A percentile compares a stretch with the other conserved stretches of the same genome.
Conservation (phyloP, 2,329 filamentous ascomycete species). For the Thielaviopsis populi region DNA sequence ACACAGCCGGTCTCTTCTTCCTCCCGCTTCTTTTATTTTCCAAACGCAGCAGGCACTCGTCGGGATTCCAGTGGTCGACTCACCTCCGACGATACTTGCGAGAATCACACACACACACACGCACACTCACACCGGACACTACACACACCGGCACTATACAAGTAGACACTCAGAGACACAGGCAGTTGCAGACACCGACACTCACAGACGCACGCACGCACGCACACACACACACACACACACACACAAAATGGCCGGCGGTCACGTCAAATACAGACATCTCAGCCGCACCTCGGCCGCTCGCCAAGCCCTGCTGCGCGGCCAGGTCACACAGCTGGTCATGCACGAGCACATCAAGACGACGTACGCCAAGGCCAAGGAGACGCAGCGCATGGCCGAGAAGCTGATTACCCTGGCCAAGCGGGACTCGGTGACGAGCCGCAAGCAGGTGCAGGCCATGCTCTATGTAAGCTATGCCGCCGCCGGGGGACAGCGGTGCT, state of each 20-base stretch:
- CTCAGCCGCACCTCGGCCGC: conserved; percentile 75
- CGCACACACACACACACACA: not conserved
- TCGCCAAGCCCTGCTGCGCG: conserved; percentile 81
- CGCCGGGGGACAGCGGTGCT: too few species aligned
- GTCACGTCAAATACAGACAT: conserved; percentile 74
- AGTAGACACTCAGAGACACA: too few species aligned
- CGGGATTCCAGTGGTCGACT: too few species aligned
- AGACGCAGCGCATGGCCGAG: conserved; percentile 84
- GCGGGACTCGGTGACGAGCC: conserved; percentile 72
- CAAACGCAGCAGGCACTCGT: too few species aligned
- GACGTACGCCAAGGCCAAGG: conserved; percentile 93
- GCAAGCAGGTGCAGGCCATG: conserved; percentile 59
- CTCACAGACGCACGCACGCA: not conserved
- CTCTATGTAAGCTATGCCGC: conserved; percentile 55
- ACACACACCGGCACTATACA: too few species aligned
- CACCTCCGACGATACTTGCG: not conserved
- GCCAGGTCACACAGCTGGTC: conserved; percentile 89
- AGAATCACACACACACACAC: not conserved
- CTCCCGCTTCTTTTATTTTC: too few species aligned
- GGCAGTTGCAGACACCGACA: too few species aligned
- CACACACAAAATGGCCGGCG: conserved; percentile 57
- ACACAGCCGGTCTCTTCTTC: not conserved
- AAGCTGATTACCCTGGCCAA: conserved; percentile 91
- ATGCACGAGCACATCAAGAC: conserved; percentile 86
- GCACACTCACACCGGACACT: not conserved